These are phyloP conservation scores for Berberis vulgaris DNA, from an alignment of 164 flowering plant species.

Conservation along the genomic window DNA sequence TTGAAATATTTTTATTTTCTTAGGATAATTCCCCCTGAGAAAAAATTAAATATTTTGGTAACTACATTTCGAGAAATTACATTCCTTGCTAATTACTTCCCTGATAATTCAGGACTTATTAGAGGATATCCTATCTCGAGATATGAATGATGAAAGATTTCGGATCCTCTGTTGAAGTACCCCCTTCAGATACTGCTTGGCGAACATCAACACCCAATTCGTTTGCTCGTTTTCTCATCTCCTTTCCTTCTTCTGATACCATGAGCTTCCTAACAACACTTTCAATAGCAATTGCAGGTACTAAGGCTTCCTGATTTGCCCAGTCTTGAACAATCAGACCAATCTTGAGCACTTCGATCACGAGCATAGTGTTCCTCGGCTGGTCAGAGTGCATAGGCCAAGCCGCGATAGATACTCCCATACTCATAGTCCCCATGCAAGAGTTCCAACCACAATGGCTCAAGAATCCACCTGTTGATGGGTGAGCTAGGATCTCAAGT, in stretches of 20 bases:
- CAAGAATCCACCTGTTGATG: constrained; percentile 34
- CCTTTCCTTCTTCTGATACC: not conserved
- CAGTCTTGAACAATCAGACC: constrained; percentile 41
- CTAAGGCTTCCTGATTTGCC: constrained; percentile 16
- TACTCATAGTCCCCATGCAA: not conserved
- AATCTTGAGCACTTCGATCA: constrained; percentile 28
- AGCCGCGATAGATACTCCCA: constrained; percentile 50
- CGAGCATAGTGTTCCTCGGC: constrained; percentile 17
- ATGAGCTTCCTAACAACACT: not conserved
- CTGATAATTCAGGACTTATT: not conserved
- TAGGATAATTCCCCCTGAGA: too few species aligned
- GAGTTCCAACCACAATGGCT: constrained; percentile 59
- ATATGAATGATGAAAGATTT: too few species aligned
- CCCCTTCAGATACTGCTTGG: too few species aligned
- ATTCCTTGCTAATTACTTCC: not conserved
- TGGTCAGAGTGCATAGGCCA: constrained; percentile 33
- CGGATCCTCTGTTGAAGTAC: too few species aligned
- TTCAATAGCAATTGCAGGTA: not conserved
- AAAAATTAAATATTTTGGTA: too few species aligned
- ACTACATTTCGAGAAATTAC: too few species aligned
- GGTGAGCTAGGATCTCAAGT: not conserved
- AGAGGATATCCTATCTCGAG: too few species aligned
- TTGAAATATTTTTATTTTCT: too few species aligned
- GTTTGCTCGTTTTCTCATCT: not conserved
- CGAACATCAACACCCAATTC: not conserved